A percentile compares a stretch with the other conserved stretches of the same genome.
Evolutionary conservation across 2,329 filamentous ascomycete species (phyloP).

Genomic region (Elsinoe necatrix): DNA sequence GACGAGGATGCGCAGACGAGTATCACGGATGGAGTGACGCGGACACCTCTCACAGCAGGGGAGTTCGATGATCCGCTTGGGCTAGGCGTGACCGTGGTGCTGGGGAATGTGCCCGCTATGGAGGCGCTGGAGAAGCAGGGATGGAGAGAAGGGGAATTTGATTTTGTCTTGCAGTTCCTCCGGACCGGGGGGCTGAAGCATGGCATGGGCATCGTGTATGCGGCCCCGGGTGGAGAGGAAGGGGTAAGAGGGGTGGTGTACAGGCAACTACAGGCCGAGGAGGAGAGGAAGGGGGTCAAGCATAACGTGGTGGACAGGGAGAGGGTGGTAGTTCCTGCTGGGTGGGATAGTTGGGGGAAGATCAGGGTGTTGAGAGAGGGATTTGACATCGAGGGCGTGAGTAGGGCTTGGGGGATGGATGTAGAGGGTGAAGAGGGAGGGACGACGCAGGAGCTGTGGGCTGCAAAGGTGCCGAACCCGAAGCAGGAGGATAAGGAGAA

Average conservation of each 20-base stretch:
- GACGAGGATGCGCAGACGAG: constrained; percentile 43
- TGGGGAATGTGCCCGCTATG: constrained; percentile 90
- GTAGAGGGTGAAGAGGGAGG: constrained; percentile 28
- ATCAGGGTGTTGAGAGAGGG: constrained; percentile 84
- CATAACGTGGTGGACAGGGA: constrained; percentile 55
- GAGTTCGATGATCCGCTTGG: constrained; percentile 91
- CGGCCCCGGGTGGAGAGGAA: constrained; percentile 50
- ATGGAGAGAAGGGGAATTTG: constrained; percentile 95
- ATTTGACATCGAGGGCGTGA: constrained; percentile 83
- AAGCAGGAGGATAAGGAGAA: constrained; percentile 23
- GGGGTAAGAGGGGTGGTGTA: constrained; percentile 74
- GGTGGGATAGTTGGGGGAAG: constrained; percentile 98
- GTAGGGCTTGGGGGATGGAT: constrained; percentile 59
- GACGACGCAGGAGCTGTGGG: constrained; percentile 26
- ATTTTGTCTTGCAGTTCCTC: constrained; percentile 88
- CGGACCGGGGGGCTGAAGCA: constrained; percentile 66
- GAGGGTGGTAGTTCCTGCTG: constrained; percentile 87
- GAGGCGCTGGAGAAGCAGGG: constrained; percentile 79
- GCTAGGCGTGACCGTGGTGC: constrained; percentile 85
- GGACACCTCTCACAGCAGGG: constrained; percentile 68
- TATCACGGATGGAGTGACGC: constrained; percentile 44
- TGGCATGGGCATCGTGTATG: constrained; percentile 59
- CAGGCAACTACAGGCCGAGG: constrained; percentile 77
- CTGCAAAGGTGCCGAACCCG: constrained; percentile 26
- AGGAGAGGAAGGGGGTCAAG: constrained; percentile 59